These are phyloP conservation scores for Colletotrichum echinochloae DNA, from an alignment of 2,329 filamentous ascomycete genomes.

Conservation along the genomic window DNA sequence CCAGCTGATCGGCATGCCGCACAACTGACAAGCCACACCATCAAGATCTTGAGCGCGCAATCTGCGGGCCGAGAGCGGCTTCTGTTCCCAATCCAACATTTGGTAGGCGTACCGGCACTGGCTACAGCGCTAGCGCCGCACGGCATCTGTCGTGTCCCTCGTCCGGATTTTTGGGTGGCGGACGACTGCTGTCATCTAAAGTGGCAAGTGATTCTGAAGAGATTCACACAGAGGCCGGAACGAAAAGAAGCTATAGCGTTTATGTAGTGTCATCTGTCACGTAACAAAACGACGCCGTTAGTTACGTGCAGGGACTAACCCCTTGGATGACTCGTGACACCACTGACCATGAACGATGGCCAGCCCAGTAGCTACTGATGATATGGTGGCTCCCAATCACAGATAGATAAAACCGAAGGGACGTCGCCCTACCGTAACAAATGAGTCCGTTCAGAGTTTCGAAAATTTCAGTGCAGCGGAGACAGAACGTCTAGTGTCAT, in stretches of 20 bases:
- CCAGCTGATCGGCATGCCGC: background rate
- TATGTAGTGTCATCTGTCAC: too few relatives aligned
- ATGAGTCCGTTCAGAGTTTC: background rate
- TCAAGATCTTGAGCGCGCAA: constrained; percentile 26
- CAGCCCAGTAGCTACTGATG: background rate
- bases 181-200: constrained; percentile 1
- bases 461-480: background rate
- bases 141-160: too few relatives aligned
- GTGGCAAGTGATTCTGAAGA: too few relatives aligned
- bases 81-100: background rate
- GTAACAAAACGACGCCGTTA: too few relatives aligned
- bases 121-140: background rate
- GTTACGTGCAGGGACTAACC: too few relatives aligned
- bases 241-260: too few relatives aligned
- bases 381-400: too few relatives aligned
- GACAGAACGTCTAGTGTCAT: background rate
- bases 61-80: background rate
- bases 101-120: background rate
- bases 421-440: background rate
- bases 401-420: background rate
- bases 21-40: background rate
- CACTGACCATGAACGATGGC: too few relatives aligned
- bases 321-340: too few relatives aligned
- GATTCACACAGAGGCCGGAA: too few relatives aligned
- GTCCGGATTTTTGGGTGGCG: too few relatives aligned